Evolutionary conservation across 345 rosid species (phyloP).

Genomic region (Bruguiera sexangula): DNA sequence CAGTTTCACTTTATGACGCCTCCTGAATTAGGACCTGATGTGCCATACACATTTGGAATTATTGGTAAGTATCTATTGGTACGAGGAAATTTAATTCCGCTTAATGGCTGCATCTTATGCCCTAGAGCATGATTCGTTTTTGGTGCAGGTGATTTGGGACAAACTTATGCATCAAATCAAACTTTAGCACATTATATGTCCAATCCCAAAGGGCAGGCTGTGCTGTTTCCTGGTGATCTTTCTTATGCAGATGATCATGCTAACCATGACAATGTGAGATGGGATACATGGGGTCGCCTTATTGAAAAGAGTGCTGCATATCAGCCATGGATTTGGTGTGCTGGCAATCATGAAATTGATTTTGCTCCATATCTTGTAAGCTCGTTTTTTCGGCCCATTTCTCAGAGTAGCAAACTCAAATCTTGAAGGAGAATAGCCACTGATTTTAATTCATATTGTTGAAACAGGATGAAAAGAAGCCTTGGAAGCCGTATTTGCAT

Average conservation of each 20-base stretch:
- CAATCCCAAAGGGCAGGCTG: constrained; percentile 24
- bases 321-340: constrained; percentile 43
- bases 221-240: constrained; percentile 37
- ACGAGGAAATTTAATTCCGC: not conserved
- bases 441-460: not conserved
- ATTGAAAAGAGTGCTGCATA: constrained; percentile 36
- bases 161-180: constrained; percentile 32
- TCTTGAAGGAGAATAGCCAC: too few species aligned
- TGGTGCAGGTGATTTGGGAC: constrained; percentile 36
- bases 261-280: constrained; percentile 26
- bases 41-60: constrained; percentile 36
- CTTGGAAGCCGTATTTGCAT: constrained; percentile 30
- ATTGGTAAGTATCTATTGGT: constrained; percentile 18
- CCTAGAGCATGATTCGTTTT: not conserved
- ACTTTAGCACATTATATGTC: constrained; percentile 29
- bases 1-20: constrained; percentile 31
- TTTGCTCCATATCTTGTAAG: constrained; percentile 31
- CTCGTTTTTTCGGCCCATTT: too few species aligned
- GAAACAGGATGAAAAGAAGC: constrained; percentile 24
- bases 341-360: constrained; percentile 41
- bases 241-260: constrained; percentile 37
- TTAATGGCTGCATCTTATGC: not conserved
- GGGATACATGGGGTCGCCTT: constrained; percentile 43
- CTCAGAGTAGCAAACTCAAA: too few species aligned
- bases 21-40: constrained; percentile 38